Evolutionary conservation across 371 early-diverging fungal genomes (phyloP).

Genomic region (Massospora cicadina): DNA sequence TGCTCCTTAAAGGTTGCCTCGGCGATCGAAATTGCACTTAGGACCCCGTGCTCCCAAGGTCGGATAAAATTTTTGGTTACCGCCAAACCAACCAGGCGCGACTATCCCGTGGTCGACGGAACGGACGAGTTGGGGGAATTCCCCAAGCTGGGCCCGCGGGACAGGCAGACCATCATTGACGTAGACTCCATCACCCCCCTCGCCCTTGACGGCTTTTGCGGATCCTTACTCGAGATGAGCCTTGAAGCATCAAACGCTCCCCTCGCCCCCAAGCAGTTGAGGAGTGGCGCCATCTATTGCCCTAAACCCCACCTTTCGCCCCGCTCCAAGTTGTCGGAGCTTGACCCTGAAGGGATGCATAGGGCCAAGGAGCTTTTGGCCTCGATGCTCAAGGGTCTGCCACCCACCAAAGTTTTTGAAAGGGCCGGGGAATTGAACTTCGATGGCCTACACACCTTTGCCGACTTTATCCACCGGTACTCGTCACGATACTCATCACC

Average conservation of each 20-base stretch:
- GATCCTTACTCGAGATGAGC: not conserved
- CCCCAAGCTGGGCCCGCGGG: not conserved
- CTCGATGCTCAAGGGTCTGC: not conserved
- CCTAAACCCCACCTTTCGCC: not conserved
- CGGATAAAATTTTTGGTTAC: not conserved
- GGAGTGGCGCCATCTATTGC: not conserved
- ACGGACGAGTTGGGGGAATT: not conserved
- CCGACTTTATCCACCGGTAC: not conserved
- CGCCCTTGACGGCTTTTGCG: not conserved
- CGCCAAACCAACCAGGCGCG: not conserved
- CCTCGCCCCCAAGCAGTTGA: not conserved
- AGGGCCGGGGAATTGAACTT: not conserved
- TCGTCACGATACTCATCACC: too few species aligned
- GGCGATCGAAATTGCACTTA: not conserved
- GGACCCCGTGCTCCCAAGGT: not conserved
- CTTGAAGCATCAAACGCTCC: not conserved
- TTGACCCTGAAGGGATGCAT: not conserved
- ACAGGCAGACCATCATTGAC: not conserved
- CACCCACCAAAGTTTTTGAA: not conserved
- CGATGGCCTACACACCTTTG: not conserved
- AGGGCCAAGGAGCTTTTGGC: not conserved
- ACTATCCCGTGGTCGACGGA: not conserved
- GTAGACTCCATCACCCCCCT: not conserved
- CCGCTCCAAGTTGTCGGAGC: not conserved
- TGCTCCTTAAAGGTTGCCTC: not conserved